Evolutionary conservation across 1,284 basidiomycete species (phyloP).

Genomic region (Grifola frondosa): DNA sequence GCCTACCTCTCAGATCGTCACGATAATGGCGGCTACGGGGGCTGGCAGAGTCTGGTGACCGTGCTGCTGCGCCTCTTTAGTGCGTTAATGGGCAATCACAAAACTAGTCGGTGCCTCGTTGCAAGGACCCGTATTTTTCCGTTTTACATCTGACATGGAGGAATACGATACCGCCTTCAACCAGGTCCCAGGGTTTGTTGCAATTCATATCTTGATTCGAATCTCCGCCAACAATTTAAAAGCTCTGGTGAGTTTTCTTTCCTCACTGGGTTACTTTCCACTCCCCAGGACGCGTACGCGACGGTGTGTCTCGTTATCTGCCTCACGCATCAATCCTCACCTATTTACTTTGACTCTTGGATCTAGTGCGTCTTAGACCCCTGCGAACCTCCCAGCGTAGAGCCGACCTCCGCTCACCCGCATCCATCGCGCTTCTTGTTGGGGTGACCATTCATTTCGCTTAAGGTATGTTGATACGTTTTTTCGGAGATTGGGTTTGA

Average conservation of each 20-base stretch:
- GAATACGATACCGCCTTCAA: too few relatives aligned
- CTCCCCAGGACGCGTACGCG: slow-evolving; percentile 22
- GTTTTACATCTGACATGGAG: too few relatives aligned
- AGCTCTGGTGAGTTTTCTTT: slow-evolving; percentile 12
- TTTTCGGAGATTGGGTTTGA: slow-evolving; percentile 14
- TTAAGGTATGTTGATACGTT: slow-evolving; percentile 39
- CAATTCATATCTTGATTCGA: slow-evolving; percentile 24
- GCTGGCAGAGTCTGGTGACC: too few relatives aligned
- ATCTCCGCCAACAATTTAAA: slow-evolving; percentile 25
- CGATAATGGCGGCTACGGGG: too few relatives aligned
- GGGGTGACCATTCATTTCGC: slow-evolving; percentile 56
- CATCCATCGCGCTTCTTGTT: slow-evolving; percentile 76
- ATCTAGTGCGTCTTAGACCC: slow-evolving; percentile 12
- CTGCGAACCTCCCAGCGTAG: slow-evolving; percentile 51
- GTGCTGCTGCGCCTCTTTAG: too few relatives aligned
- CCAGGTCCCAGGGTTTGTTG: too few relatives aligned
- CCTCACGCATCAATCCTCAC: slow-evolving; percentile 7
- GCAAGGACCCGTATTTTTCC: too few relatives aligned
- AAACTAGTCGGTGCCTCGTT: too few relatives aligned
- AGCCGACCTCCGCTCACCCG: slow-evolving; percentile 68
- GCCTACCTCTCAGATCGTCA: too few relatives aligned
- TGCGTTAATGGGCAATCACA: too few relatives aligned
- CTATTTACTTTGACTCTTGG: not conserved
- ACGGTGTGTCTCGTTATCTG: slow-evolving; percentile 17
- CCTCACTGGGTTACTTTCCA: slow-evolving; percentile 14